Conservation (phyloP, 2,329 filamentous ascomycete species). For the Lecanicillium sp. region DNA sequence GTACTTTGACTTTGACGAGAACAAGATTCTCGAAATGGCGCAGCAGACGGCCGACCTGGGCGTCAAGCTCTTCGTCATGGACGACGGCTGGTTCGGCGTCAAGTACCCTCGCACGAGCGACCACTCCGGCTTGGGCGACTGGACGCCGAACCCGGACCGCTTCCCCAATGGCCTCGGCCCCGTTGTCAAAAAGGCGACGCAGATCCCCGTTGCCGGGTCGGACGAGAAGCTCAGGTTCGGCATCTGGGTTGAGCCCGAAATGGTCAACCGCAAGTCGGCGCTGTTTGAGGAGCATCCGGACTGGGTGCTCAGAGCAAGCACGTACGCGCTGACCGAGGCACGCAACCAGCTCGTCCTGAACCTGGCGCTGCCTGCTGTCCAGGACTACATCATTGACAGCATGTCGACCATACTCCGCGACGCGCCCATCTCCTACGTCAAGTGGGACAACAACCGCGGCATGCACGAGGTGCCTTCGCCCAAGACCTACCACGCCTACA, state of each 20-base stretch:
- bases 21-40: slow-evolving; percentile 46
- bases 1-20: slow-evolving; percentile 49
- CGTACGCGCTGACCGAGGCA: slow-evolving; percentile 45
- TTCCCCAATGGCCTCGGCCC: slow-evolving; percentile 50
- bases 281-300: slow-evolving; percentile 56
- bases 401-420: slow-evolving; percentile 46
- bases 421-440: slow-evolving; percentile 51
- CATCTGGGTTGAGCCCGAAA: slow-evolving; percentile 61
- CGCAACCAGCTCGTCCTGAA: slow-evolving; percentile 56
- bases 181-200: slow-evolving; percentile 42
- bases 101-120: slow-evolving; percentile 52
- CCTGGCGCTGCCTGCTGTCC: slow-evolving; percentile 50
- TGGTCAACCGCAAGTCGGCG: slow-evolving; percentile 55
- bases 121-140: slow-evolving; percentile 53
- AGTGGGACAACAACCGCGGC: slow-evolving; percentile 61
- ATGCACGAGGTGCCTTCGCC: slow-evolving; percentile 52
- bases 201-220: slow-evolving; percentile 37
- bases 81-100: slow-evolving; percentile 60
- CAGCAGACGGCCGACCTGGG: slow-evolving; percentile 49
- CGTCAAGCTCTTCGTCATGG: slow-evolving; percentile 55
- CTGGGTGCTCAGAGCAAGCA: slow-evolving; percentile 52
- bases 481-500: slow-evolving; percentile 48
- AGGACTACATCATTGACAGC: slow-evolving; percentile 51
- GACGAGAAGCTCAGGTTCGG: slow-evolving; percentile 48
- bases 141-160: slow-evolving; percentile 47